phyloP scores from a whole-genome alignment of 2,329 filamentous ascomycete species.

The Penicillium sp. region DNA sequence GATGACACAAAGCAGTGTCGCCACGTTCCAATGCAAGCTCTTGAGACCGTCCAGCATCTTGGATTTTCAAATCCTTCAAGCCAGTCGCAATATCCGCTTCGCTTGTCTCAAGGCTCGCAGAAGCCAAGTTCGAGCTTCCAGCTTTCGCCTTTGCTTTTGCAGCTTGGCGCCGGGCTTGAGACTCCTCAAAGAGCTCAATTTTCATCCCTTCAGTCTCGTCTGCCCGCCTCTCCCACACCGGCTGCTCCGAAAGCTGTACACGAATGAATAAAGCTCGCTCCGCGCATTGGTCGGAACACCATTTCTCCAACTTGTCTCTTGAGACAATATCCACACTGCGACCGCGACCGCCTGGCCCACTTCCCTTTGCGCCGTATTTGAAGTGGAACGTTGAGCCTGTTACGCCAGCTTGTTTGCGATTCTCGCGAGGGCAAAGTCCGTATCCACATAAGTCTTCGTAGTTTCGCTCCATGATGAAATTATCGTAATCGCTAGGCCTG shows the following conservation, averaged over 20 bases:
- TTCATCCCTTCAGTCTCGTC: slow-evolving; percentile 50
- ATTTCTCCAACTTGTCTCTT: slow-evolving; percentile 75
- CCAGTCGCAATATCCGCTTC: slow-evolving; percentile 33
- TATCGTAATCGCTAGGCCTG: slow-evolving; percentile 87
- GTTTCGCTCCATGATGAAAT: slow-evolving; percentile 86
- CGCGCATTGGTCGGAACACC: slow-evolving; percentile 83
- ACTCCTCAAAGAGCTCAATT: slow-evolving; percentile 71
- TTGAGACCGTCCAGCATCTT: slow-evolving; percentile 27
- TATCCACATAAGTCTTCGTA: slow-evolving; percentile 84
- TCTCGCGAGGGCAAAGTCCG: slow-evolving; percentile 71
- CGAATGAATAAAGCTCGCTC: slow-evolving; percentile 81
- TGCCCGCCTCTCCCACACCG: slow-evolving; percentile 78
- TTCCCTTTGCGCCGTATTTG: slow-evolving; percentile 59
- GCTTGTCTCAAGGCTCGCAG: slow-evolving; percentile 5
- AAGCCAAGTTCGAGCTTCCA: slow-evolving; percentile 20
- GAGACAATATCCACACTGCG: slow-evolving; percentile 68
- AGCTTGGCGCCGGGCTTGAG: slow-evolving; percentile 29
- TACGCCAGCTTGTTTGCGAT: slow-evolving; percentile 58
- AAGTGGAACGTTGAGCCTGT: slow-evolving; percentile 68
- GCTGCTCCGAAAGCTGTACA: slow-evolving; percentile 83
- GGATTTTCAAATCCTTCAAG: slow-evolving; percentile 28
- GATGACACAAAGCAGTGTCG: slow-evolving; percentile 31
- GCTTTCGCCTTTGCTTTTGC: slow-evolving; percentile 22
- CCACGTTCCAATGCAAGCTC: slow-evolving; percentile 44
- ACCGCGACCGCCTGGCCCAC: slow-evolving; percentile 50